Conservation (phyloP, 2,329 filamentous ascomycete genomes). For the Capronia americana region DNA sequence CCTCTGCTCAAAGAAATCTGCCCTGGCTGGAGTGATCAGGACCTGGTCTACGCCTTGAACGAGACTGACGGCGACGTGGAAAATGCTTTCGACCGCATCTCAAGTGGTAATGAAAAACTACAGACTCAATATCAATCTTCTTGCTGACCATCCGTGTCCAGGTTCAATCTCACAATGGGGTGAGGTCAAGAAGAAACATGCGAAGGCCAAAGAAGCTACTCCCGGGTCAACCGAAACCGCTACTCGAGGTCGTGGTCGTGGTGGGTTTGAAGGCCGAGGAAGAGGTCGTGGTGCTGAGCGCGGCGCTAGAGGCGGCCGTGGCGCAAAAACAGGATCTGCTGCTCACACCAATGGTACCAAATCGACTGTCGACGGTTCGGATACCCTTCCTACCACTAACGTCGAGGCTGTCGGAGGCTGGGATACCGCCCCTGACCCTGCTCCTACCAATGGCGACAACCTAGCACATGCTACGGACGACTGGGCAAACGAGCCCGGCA, state of each 20-base stretch:
- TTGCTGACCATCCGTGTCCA: constrained; percentile 36
- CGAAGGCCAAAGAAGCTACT: constrained; percentile 54
- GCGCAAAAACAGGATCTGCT: constrained; percentile 48
- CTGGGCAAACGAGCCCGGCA: constrained; percentile 40
- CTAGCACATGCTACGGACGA: constrained; percentile 35
- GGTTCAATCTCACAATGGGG: constrained; percentile 61
- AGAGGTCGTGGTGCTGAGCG: constrained; percentile 55
- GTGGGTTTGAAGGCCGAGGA: constrained; percentile 54
- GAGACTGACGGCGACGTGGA: constrained; percentile 65
- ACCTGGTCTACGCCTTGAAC: constrained; percentile 89
- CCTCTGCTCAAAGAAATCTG: constrained; percentile 89
- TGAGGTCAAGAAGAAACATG: constrained; percentile 60
- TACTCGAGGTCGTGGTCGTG: constrained; percentile 54
- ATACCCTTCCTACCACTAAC: constrained; percentile 28
- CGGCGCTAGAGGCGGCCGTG: constrained; percentile 52
- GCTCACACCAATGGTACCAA: constrained; percentile 53
- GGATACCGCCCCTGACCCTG: constrained; percentile 38
- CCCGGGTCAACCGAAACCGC: constrained; percentile 45
- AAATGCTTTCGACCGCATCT: constrained; percentile 58
- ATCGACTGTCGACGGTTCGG: constrained; percentile 33
- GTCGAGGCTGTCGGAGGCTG: constrained; percentile 40
- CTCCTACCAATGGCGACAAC: constrained; percentile 40
- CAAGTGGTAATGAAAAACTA: constrained; percentile 50
- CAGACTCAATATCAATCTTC: not conserved
- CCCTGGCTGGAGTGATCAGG: constrained; percentile 92